Evolutionary conservation across 495 filamentous ascomycete genomes (phyloP).

Genomic region (Penicillium lagena): DNA sequence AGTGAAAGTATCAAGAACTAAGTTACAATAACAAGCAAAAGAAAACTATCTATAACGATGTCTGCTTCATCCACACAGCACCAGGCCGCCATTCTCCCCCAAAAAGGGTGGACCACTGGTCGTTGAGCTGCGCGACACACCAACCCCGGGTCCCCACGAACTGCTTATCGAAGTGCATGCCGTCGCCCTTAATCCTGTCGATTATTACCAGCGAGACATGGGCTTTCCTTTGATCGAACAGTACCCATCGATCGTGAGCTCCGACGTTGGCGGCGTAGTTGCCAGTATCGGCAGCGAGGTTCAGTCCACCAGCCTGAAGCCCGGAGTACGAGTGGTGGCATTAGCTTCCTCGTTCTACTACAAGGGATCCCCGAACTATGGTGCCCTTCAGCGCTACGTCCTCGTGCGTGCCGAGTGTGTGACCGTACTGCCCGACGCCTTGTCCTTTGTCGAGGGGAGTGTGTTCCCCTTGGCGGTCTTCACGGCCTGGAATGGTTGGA

Average conservation of each 20-base stretch:
- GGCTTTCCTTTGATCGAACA: constrained; percentile 32
- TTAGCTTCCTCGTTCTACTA: constrained; percentile 26
- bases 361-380: constrained; percentile 22
- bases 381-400: constrained; percentile 32
- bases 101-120: constrained; percentile 5
- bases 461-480: constrained; percentile 30
- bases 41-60: no score
- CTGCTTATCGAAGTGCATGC: constrained; percentile 39
- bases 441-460: constrained; percentile 33
- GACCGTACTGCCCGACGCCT: constrained; percentile 22
- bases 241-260: constrained; percentile 36
- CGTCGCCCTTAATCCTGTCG: constrained; percentile 42
- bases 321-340: constrained; percentile 28
- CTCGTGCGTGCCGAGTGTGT: constrained; percentile 16
- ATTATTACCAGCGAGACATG: constrained; percentile 25
- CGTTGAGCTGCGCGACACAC: constrained; percentile 6
- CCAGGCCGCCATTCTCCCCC: constrained; percentile 7
- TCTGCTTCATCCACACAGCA: not conserved
- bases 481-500: constrained; percentile 25
- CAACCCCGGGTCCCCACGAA: constrained; percentile 12
- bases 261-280: constrained; percentile 35
- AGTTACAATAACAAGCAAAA: no score
- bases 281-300: constrained; percentile 25
- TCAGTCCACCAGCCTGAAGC: constrained; percentile 12
- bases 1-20: no score